Conservation (phyloP, 73 alveolate species). For the Paramecium primaurelia region DNA sequence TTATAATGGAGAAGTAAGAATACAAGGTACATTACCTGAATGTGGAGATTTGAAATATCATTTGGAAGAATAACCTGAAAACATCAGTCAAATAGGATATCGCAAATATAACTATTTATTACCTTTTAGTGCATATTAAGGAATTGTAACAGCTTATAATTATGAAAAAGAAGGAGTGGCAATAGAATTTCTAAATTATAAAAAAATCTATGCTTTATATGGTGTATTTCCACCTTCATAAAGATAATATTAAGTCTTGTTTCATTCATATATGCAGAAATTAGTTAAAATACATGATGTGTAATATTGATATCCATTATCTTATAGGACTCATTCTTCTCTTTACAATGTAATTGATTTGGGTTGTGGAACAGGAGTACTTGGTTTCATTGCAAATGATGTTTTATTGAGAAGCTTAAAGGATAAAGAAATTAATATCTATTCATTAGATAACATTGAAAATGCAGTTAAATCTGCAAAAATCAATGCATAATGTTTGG, state of each 20-base stretch:
- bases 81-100: constrained; percentile 9
- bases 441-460: constrained; percentile 46
- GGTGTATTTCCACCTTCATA: constrained; percentile 69
- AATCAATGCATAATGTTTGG: constrained; percentile 56
- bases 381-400: constrained; percentile 62
- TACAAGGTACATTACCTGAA: constrained; percentile 32
- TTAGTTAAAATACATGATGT: constrained; percentile 14
- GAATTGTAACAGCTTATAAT: constrained; percentile 40
- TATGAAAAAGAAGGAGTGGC: constrained; percentile 56
- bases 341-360: constrained; percentile 53
- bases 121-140: constrained; percentile 38
- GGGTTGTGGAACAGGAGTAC: constrained; percentile 68
- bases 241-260: constrained; percentile 41
- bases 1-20: constrained; percentile 49
- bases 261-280: constrained; percentile 7
- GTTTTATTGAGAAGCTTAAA: neutral
- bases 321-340: constrained; percentile 13
- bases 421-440: constrained; percentile 49
- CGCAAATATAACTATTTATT: constrained; percentile 34
- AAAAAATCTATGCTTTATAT: constrained; percentile 61
- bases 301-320: neutral
- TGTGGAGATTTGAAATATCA: neutral
- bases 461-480: constrained; percentile 65
- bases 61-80: constrained; percentile 30
- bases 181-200: constrained; percentile 44